These are phyloP conservation scores for Papiliotrema terrestris DNA, from an alignment of 1,284 basidiomycete species.

Conservation along the genomic window DNA sequence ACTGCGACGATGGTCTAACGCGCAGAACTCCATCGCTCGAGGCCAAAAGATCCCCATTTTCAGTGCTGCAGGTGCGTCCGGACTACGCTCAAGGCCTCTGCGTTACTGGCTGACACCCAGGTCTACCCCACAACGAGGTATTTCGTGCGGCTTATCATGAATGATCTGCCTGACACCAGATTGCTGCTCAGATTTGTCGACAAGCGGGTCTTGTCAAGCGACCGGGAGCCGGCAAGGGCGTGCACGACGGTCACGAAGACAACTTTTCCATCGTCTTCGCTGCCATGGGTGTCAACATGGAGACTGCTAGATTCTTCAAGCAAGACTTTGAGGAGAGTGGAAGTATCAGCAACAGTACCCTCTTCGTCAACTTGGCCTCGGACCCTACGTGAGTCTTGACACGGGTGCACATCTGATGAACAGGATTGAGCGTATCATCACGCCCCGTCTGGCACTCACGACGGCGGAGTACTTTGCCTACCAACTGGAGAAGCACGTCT, in stretches of 20 bases:
- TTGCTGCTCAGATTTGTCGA: conserved; percentile 99
- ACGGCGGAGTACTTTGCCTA: conserved; percentile 99
- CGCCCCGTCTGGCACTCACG: conserved; percentile 93
- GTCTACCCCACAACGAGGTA: conserved; percentile 98
- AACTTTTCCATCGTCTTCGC: conserved; percentile 99
- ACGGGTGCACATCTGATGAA: conserved; percentile 2
- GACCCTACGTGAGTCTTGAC: conserved; percentile 71
- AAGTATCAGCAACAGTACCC: conserved; percentile 92
- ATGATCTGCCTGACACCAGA: conserved; percentile 54
- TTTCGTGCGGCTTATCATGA: conserved; percentile 15
- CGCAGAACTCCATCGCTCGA: conserved; percentile 90
- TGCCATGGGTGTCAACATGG: conserved; percentile 99
- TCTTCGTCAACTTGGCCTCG: conserved; percentile 98
- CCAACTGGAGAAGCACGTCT: conserved; percentile 98
- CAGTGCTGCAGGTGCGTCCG: conserved; percentile 67
- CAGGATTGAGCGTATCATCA: conserved; percentile 99
- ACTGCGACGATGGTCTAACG: neutral
- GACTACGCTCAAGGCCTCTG: too few species aligned
- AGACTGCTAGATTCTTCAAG: conserved; percentile 99
- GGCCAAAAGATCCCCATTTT: conserved; percentile 99
- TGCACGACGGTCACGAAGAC: conserved; percentile 98
- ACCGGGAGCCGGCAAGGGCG: conserved; percentile 77
- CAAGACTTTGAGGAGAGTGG: conserved; percentile 99
- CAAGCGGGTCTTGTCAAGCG: conserved; percentile 96
- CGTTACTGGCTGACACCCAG: conserved; percentile 41